phyloP scores from a whole-genome alignment of 1,139 yeast genomes.

The Kurtzmaniella quercitrusa region DNA sequence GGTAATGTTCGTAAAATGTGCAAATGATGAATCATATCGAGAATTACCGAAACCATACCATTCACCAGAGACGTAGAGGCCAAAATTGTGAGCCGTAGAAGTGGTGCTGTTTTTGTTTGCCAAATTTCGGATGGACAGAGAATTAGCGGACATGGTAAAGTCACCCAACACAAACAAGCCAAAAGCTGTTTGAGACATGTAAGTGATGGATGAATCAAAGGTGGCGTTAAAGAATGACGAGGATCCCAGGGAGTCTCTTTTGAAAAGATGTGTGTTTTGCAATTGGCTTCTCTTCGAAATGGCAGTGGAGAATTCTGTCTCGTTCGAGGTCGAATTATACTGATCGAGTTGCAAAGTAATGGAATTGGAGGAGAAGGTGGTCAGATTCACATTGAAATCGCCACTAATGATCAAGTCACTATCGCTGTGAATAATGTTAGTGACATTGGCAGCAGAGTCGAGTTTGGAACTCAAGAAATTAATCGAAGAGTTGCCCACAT shows the following conservation, averaged over 20 bases:
- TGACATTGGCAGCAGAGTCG: conserved; percentile 38
- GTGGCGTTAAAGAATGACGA: conserved; percentile 22
- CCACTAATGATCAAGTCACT: conserved; percentile 42
- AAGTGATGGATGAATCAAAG: conserved; percentile 28
- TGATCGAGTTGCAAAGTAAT: conserved; percentile 22
- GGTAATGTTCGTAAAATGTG: conserved; percentile 32
- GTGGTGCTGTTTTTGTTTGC: conserved; percentile 26
- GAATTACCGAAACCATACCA: conserved; percentile 42
- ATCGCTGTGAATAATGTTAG: conserved; percentile 24
- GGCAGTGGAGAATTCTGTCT: conserved; percentile 15
- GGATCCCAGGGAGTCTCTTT: conserved; percentile 16
- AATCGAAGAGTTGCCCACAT: conserved; percentile 65
- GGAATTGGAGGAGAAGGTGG: conserved; percentile 25
- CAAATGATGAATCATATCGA: conserved; percentile 18
- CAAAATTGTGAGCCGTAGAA: conserved; percentile 31
- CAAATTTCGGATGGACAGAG: conserved; percentile 21
- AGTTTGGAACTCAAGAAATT: conserved; percentile 57
- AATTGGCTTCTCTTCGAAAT: conserved; percentile 15
- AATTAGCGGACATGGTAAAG: conserved; percentile 19
- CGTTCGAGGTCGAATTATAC: conserved; percentile 32
- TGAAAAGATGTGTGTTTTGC: conserved; percentile 16
- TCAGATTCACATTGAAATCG: conserved; percentile 36
- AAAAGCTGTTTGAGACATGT: conserved; percentile 17
- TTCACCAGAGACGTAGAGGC: conserved; percentile 18
- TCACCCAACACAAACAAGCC: conserved; percentile 30